Evolutionary conservation across 2,329 filamentous ascomycete species (phyloP).

Genomic region (Alternaria rosae): DNA sequence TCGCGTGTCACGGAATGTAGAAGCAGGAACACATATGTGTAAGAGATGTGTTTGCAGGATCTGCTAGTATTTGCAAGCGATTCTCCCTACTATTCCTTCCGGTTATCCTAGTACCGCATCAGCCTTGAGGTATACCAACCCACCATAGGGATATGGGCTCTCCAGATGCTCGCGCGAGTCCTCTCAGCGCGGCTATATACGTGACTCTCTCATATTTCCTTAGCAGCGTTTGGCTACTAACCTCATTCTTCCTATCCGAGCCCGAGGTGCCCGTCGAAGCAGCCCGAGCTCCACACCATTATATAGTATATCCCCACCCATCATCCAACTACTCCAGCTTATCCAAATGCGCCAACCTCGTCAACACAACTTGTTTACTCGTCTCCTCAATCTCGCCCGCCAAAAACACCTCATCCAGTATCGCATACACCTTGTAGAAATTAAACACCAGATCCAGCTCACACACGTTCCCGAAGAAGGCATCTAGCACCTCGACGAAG

Average conservation of each 20-base stretch:
- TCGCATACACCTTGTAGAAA: conserved; percentile 90
- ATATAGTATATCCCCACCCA: not conserved
- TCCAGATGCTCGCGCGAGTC: not conserved
- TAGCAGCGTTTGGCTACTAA: not conserved
- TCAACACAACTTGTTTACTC: conserved; percentile 96
- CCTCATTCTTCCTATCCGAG: not conserved
- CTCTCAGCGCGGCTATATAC: not conserved
- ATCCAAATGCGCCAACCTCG: conserved; percentile 91
- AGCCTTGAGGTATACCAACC: not conserved
- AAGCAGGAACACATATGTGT: not conserved
- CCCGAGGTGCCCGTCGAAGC: not conserved
- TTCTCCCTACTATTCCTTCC: not conserved
- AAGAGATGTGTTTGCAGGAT: not conserved
- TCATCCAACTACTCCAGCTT: conserved; percentile 75
- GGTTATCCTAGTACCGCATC: not conserved
- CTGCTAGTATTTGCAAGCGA: accelerated
- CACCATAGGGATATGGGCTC: not conserved
- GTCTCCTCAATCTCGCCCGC: conserved; percentile 99
- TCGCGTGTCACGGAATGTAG: conserved; percentile 8
- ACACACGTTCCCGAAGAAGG: conserved; percentile 99
- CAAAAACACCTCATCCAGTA: conserved; percentile 96
- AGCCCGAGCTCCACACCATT: not conserved
- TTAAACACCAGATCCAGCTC: conserved; percentile 88
- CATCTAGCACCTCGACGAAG: conserved; percentile 97
- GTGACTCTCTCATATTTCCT: not conserved